Conservation (phyloP, 441 rosid species). For the Arabidopsis lyrata region DNA sequence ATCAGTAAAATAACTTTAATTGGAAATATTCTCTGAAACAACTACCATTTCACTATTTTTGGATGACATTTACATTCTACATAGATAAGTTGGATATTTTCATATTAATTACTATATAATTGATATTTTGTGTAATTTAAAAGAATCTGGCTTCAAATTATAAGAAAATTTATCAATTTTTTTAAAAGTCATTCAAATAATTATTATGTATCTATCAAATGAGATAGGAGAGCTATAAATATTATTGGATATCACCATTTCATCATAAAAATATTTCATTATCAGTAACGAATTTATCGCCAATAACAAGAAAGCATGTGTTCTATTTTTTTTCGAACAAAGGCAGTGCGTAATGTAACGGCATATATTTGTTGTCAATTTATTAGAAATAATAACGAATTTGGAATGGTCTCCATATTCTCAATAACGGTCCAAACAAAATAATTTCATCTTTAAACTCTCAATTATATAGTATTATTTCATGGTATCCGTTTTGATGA, state of each 20-base stretch:
- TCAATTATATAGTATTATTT: neutral
- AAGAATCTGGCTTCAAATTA: neutral
- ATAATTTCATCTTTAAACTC: neutral
- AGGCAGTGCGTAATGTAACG: neutral
- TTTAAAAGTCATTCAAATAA: neutral
- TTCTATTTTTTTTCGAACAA: neutral
- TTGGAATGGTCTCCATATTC: neutral
- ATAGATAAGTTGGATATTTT: neutral
- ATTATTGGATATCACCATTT: neutral
- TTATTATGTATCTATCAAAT: neutral
- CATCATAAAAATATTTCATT: neutral
- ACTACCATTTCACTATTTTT: slow-evolving; percentile 1
- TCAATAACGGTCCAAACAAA: neutral
- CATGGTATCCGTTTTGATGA: neutral
- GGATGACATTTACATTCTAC: slow-evolving; percentile 1
- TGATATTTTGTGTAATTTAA: neutral
- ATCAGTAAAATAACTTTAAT: neutral
- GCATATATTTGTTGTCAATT: neutral
- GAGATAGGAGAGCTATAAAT: neutral
- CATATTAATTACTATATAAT: neutral
- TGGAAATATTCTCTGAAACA: neutral
- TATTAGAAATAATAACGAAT: neutral
- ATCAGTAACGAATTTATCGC: neutral
- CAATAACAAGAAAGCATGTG: neutral
- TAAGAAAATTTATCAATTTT: neutral